Base-by-base conservation (phyloP, 1,284 basidiomycete species). In the Coniophora puteana region DNA sequence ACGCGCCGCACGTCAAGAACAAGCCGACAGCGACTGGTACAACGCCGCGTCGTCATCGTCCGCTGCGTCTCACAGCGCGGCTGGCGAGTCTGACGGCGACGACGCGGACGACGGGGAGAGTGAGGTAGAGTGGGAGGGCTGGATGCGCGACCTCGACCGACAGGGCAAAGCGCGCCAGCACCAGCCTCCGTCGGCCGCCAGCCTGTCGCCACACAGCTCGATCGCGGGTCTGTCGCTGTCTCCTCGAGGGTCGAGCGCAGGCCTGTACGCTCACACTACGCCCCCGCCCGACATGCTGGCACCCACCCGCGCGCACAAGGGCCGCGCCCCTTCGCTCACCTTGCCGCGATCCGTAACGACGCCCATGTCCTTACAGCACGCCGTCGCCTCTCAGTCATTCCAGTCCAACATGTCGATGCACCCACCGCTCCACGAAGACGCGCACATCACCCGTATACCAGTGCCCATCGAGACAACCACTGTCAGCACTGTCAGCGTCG, bases 91-190 rank as follows among this genome's bases (percentile, higher is more conserved):
- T 3, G 65, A 59, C 4, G 45, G 48, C 26, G 55, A 58, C 4
- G 62, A 62, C 16, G 65, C 61, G n/a, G 63, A 66, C 35, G 68
- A 55, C 3, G 62, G 59, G 4, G 68, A 72, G 17, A 72, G 74
- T 47, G 78, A 80, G 50, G 60, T 66, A n/a, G 78, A 81, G 47
- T 81, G 78, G 78, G 67, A 76, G 5, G 70, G 68, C 5, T 81
- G 78, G 78, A 62, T 65, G 51, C 66, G 64, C 8, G 78, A 78
- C 52, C 49, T 79, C 22, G 59, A 65, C 27, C 65, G 75, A 5
- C 74, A 74, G 50, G 52, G 50, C 16, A 51, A 50, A 20, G 46
- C 50, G 22, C 46, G 45, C 29, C 44, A 43, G 11, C 27, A 41
- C 38, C 21, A 27, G 12, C 42, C 13, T 34, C 35, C 25, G 26